These are phyloP conservation scores for Smallanthus sonchifolius DNA, from an alignment of 129 eudicot genomes.

Conservation along the genomic window DNA sequence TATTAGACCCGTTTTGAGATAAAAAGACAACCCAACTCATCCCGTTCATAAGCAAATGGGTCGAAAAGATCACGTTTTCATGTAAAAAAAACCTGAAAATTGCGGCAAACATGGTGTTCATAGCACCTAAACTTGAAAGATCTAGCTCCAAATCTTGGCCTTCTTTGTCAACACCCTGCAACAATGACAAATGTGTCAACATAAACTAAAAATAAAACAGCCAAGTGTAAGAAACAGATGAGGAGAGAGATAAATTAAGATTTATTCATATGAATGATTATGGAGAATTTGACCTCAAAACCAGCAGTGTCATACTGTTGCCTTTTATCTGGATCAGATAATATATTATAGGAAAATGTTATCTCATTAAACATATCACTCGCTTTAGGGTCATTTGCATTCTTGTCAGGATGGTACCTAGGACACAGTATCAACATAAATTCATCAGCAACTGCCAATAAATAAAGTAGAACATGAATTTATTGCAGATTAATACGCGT, in stretches of 20 bases:
- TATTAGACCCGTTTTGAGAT: background rate
- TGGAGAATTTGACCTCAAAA: constrained; percentile 60
- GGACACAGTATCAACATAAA: constrained; percentile 12
- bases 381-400: constrained; percentile 77
- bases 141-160: constrained; percentile 89
- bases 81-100: constrained; percentile 59
- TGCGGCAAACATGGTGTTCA: constrained; percentile 96
- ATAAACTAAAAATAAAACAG: background rate
- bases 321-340: constrained; percentile 88
- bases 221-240: background rate
- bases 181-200: constrained; percentile 13
- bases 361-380: constrained; percentile 84
- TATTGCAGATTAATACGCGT: background rate
- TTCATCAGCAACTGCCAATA: constrained; percentile 6
- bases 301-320: constrained; percentile 86
- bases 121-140: constrained; percentile 94
- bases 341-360: constrained; percentile 84
- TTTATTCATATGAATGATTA: background rate
- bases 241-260: background rate
- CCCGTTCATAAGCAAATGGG: background rate
- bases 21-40: background rate
- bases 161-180: constrained; percentile 86
- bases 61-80: background rate
- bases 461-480: background rate
- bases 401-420: constrained; percentile 92